These are phyloP conservation scores for Alternaria consortialis DNA, from an alignment of 2,329 filamentous ascomycete genomes.

Conservation along the genomic window DNA sequence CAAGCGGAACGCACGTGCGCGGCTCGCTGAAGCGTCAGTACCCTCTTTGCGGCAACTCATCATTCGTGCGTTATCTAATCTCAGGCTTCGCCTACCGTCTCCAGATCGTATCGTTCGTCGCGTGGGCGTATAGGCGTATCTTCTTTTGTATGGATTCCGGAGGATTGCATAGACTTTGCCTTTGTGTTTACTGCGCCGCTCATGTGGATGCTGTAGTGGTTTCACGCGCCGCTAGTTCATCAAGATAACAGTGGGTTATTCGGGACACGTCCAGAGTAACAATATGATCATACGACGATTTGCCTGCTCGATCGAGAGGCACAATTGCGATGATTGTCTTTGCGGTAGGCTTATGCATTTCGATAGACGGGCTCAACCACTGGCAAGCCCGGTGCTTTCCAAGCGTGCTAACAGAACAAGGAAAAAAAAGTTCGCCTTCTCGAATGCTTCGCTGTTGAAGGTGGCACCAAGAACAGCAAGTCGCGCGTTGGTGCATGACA, in stretches of 20 bases:
- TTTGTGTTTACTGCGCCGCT: slow-evolving; percentile 8
- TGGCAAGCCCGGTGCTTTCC: neutral
- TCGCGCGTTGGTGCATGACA: slow-evolving; percentile 27
- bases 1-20: slow-evolving; percentile 15
- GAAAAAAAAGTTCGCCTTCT: slow-evolving; percentile 14
- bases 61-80: slow-evolving; percentile 23
- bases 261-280: slow-evolving; percentile 4
- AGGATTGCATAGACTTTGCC: neutral
- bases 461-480: slow-evolving; percentile 21
- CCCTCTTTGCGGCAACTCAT: slow-evolving; percentile 11
- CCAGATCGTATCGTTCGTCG: slow-evolving; percentile 5
- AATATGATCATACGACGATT: neutral
- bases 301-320: neutral
- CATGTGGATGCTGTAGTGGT: slow-evolving; percentile 3
- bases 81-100: neutral
- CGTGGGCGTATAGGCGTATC: slow-evolving; percentile 2
- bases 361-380: slow-evolving; percentile 2
- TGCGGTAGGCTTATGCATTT: neutral
- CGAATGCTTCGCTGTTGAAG: slow-evolving; percentile 10
- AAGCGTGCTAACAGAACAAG: slow-evolving; percentile 6
- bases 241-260: slow-evolving; percentile 2
- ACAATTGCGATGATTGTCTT: neutral
- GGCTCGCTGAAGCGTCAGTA: slow-evolving; percentile 1
- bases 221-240: slow-evolving; percentile 8
- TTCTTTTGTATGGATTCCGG: slow-evolving; percentile 1